These are phyloP conservation scores for Stephania japonica DNA, from an alignment of 164 flowering plant species.

Conservation along the genomic window DNA sequence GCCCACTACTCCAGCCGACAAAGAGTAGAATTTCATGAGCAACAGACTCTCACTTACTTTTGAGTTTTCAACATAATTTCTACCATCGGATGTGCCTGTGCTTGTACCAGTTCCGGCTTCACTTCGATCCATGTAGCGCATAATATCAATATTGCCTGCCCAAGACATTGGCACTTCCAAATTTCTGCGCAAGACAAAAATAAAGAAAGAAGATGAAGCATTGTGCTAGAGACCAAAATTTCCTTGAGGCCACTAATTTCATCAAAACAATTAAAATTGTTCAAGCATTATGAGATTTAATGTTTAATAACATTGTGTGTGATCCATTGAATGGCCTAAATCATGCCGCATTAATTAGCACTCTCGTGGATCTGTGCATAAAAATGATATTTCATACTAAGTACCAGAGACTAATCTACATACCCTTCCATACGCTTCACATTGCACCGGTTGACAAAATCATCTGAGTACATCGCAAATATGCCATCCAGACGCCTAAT, in stretches of 20 bases:
- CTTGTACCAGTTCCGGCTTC: conserved; percentile 15
- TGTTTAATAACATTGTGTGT: not conserved
- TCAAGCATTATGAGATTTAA: not conserved
- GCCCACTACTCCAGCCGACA: conserved; percentile 48
- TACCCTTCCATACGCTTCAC: conserved; percentile 53
- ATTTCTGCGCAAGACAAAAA: conserved; percentile 25
- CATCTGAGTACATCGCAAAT: conserved; percentile 39
- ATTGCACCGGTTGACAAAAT: conserved; percentile 48
- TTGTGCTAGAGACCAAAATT: not conserved
- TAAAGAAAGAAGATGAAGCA: not conserved
- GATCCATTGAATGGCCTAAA: not conserved
- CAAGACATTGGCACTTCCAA: conserved; percentile 65
- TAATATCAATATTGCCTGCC: conserved; percentile 28
- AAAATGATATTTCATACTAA: not conserved
- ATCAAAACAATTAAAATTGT: not conserved
- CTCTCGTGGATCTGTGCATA: not conserved
- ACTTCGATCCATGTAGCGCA: conserved; percentile 26
- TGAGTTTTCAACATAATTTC: conserved; percentile 53
- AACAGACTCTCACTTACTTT: conserved; percentile 65
- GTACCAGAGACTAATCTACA: conserved; percentile 9
- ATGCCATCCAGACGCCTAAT: conserved; percentile 47
- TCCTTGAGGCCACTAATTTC: not conserved
- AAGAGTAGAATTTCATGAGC: conserved; percentile 76
- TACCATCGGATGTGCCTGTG: conserved; percentile 17
- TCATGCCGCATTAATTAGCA: too few species aligned